Evolutionary conservation across 2,329 filamentous ascomycete species (phyloP), one percentile per base, ranked within the genome.

Genomic region (Didymosphaeria variabile): DNA sequence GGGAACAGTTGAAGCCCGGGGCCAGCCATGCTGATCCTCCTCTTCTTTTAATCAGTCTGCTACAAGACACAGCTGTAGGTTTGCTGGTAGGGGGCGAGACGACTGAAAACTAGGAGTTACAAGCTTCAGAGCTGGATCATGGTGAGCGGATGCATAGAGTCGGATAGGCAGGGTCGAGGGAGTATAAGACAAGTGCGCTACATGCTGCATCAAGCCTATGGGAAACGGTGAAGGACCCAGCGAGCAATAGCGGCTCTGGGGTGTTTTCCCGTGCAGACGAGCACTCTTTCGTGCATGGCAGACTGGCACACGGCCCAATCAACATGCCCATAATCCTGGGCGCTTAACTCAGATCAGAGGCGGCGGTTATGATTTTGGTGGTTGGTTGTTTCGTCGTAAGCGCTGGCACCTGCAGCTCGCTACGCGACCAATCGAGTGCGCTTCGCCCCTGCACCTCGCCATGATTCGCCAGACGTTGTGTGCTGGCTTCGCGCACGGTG

Each of bases 1-100:
- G 77, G 77, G 60, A 79, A 79, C 53, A 79, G 60, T 60, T 79
- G 77, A 60, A 79, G 68, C 46, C 69, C 74, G 57, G 70, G 70
- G 52, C 73, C 75, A 31, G 74, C 70, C 75, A 78, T 78, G 32
- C 55, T 72, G 68, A 70, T 56, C 59, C 62, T 64, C 52, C 61
- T 69, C 62, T 68, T 63, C 15, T 53, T 66, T 55, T 45, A 60
- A 63, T 32, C 23, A 56, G 46, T 49, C 49, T 59, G 4, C 53
- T 61, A 67, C 61, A 63, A 69, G 71, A 64, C 67, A 68, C 54
- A 34, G 58, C 51, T 42, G 26, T 29, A 46, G 38, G 40, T 36
- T 52, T 55, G 58, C 46, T 36, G 32, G 45, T 54, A 60, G 52
- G 23, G 58, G 40, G 51, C 34, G 59, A 51, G 36, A 36, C 57